Evolutionary conservation across 1,284 basidiomycete genomes (phyloP).

Genomic region (Moesziomyces antarcticus): DNA sequence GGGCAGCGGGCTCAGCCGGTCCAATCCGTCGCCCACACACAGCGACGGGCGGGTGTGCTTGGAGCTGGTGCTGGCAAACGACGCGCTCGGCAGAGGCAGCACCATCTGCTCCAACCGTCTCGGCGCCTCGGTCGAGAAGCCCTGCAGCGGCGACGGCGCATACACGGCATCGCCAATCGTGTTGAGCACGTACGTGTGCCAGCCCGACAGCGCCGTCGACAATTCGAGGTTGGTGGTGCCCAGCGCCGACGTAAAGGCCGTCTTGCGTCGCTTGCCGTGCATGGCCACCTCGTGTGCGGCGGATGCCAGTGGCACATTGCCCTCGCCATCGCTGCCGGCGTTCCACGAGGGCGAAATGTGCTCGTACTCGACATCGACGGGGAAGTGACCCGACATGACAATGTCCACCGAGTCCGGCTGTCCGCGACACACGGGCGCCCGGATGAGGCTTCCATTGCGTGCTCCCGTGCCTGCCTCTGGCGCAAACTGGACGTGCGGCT

Average conservation of each 20-base stretch:
- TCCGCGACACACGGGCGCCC: slow-evolving; percentile 83
- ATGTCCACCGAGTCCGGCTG: slow-evolving; percentile 82
- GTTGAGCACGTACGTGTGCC: slow-evolving; percentile 87
- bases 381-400: slow-evolving; percentile 76
- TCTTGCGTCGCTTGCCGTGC: slow-evolving; percentile 37
- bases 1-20: slow-evolving; percentile 31
- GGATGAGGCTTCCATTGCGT: slow-evolving; percentile 69
- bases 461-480: slow-evolving; percentile 32
- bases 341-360: slow-evolving; percentile 38
- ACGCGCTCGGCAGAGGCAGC: slow-evolving; percentile 45
- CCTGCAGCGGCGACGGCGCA: slow-evolving; percentile 70
- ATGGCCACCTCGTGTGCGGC: slow-evolving; percentile 50
- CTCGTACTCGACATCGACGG: slow-evolving; percentile 51
- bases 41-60: slow-evolving; percentile 75
- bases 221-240: slow-evolving; percentile 83
- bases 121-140: slow-evolving; percentile 71
- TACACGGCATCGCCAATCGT: slow-evolving; percentile 87
- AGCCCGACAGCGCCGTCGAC: slow-evolving; percentile 80
- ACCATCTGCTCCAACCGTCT: slow-evolving; percentile 59
- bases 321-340: slow-evolving; percentile 31
- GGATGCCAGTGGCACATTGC: slow-evolving; percentile 46
- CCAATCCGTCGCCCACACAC: slow-evolving; percentile 69
- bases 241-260: slow-evolving; percentile 85
- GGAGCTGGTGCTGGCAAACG: slow-evolving; percentile 22
- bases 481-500: slow-evolving; percentile 71